phyloP scores from a whole-genome alignment of 352 stramenopile genomes.

The Thraustochytrium sp. region DNA sequence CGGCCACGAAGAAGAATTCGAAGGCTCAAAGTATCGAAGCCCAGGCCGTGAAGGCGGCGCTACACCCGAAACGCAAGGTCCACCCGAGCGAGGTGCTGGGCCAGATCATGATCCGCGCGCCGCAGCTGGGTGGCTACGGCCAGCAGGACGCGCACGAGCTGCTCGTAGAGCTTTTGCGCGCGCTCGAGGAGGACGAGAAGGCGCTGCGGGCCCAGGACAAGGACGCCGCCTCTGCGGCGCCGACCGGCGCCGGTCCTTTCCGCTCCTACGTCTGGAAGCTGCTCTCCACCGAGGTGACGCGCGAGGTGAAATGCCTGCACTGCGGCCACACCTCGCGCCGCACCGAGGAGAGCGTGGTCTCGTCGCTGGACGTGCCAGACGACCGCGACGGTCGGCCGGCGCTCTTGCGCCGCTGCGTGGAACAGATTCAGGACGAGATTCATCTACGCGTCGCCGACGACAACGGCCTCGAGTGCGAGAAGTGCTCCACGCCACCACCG shows the following conservation, averaged over 20 bases:
- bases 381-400: background rate
- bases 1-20: background rate
- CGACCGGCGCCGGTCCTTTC: background rate
- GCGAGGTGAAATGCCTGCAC: background rate
- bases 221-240: background rate
- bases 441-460: background rate
- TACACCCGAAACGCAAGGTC: background rate
- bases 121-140: background rate
- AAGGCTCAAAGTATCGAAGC: background rate
- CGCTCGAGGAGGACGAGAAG: conserved; percentile 23
- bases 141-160: conserved; percentile 39
- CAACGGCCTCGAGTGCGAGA: conserved; percentile 23
- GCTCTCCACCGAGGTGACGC: conserved; percentile 12
- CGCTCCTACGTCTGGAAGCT: background rate
- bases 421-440: background rate
- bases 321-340: background rate
- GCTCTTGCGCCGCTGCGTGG: background rate
- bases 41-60: background rate
- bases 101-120: background rate
- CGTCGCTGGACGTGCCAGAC: conserved; percentile 4
- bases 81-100: background rate
- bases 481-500: background rate
- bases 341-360: conserved; percentile 28
- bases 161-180: conserved; percentile 18
- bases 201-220: background rate